These are phyloP conservation scores for Ustilago trichophora DNA, from an alignment of 1,284 basidiomycete genomes.

Conservation along the genomic window DNA sequence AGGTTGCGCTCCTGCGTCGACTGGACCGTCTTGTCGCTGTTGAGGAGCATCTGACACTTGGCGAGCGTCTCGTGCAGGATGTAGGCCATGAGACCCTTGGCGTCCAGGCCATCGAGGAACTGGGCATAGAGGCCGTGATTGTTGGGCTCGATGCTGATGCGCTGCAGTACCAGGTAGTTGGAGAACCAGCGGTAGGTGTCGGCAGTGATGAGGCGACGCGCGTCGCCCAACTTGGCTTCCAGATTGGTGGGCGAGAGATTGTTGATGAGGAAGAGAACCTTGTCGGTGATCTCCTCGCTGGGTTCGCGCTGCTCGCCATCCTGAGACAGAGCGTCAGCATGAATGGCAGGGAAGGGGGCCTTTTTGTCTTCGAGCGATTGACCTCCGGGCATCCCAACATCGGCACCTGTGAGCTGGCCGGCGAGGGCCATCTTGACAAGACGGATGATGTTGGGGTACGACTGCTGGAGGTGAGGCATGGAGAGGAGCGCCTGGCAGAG, in stretches of 20 bases:
- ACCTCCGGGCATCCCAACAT: slow-evolving; percentile 31
- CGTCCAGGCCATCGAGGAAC: slow-evolving; percentile 80
- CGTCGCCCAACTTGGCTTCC: slow-evolving; percentile 72
- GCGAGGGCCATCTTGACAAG: slow-evolving; percentile 55
- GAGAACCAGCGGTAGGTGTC: slow-evolving; percentile 82
- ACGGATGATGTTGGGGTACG: slow-evolving; percentile 80
- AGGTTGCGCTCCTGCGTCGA: slow-evolving; percentile 82
- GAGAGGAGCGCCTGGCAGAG: slow-evolving; percentile 87
- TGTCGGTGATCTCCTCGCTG: slow-evolving; percentile 87
- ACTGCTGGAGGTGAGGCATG: slow-evolving; percentile 86
- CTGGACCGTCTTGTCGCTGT: slow-evolving; percentile 88
- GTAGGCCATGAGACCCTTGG: slow-evolving; percentile 67
- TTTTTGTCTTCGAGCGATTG: slow-evolving; percentile 57
- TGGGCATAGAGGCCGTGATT: slow-evolving; percentile 95
- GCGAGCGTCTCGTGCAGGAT: slow-evolving; percentile 89
- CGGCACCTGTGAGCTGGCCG: slow-evolving; percentile 30
- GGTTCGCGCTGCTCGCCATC: slow-evolving; percentile 70
- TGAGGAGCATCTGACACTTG: slow-evolving; percentile 83
- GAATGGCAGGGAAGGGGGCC: slow-evolving; percentile 68
- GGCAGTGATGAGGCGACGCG: slow-evolving; percentile 51
- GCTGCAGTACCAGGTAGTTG: slow-evolving; percentile 94
- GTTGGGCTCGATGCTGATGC: slow-evolving; percentile 95
- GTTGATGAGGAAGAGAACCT: slow-evolving; percentile 97
- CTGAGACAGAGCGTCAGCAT: slow-evolving; percentile 67
- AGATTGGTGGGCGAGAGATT: slow-evolving; percentile 95